These are phyloP conservation scores for Suzukiozyma palmioleophila DNA, from an alignment of 1,139 yeast species.

Conservation along the genomic window DNA sequence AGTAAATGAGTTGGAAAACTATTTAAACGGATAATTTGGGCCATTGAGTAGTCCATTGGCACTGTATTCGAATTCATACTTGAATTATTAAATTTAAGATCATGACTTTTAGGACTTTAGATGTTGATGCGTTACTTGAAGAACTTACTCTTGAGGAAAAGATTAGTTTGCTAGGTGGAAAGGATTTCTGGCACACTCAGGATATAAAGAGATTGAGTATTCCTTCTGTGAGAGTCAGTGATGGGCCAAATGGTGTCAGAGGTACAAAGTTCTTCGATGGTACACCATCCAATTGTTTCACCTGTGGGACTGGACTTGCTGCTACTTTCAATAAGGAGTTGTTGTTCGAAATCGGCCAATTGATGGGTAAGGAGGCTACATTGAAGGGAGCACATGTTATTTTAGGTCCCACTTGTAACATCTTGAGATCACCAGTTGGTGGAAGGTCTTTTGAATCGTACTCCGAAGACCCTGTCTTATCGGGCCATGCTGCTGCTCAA, in stretches of 20 bases:
- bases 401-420: constrained; percentile 29
- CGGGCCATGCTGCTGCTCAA: constrained; percentile 23
- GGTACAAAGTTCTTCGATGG: constrained; percentile 23
- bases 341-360: constrained; percentile 19
- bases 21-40: too few relatives aligned
- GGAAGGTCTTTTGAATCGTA: constrained; percentile 29
- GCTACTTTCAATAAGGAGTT: constrained; percentile 33
- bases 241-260: constrained; percentile 27
- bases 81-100: too few relatives aligned
- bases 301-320: constrained; percentile 27
- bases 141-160: constrained; percentile 44
- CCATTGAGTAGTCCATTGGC: too few relatives aligned
- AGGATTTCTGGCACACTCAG: constrained; percentile 50
- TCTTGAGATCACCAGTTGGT: constrained; percentile 25
- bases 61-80: too few relatives aligned
- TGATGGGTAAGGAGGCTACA: constrained; percentile 23
- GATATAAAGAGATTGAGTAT: constrained; percentile 39
- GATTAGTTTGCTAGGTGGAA: constrained; percentile 39
- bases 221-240: constrained; percentile 20
- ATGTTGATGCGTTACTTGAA: constrained; percentile 36
- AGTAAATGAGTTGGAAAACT: not conserved
- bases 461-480: constrained; percentile 26
- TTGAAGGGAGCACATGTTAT: constrained; percentile 24
- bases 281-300: constrained; percentile 25
- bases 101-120: constrained; percentile 14